These are phyloP conservation scores for Neopestalotiopsis clavispora DNA, from an alignment of 2,329 filamentous ascomycete species.

Conservation along the genomic window DNA sequence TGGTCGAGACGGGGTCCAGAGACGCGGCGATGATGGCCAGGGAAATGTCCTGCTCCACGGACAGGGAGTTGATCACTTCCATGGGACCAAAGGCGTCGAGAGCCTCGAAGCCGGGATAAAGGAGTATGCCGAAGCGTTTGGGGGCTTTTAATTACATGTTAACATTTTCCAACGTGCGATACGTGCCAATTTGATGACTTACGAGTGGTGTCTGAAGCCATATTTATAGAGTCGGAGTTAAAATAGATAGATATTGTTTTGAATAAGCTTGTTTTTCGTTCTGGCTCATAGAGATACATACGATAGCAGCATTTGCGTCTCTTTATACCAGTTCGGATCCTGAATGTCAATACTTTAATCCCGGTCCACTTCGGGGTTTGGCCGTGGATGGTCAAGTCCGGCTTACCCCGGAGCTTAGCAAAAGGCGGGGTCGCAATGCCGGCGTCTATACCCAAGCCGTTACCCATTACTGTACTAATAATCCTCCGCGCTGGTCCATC, in stretches of 20 bases:
- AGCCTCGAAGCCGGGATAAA: slow-evolving; percentile 13
- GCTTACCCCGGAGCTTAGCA: background rate
- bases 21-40: slow-evolving; percentile 9
- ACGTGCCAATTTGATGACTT: background rate
- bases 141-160: background rate
- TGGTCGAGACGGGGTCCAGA: slow-evolving; percentile 8
- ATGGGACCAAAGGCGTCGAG: slow-evolving; percentile 15
- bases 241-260: background rate
- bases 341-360: background rate
- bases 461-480: too few relatives aligned
- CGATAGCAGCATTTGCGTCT: too few relatives aligned
- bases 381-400: background rate
- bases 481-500: too few relatives aligned
- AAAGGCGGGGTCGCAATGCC: background rate
- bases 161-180: too few relatives aligned
- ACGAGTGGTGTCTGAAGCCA: slow-evolving; percentile 3
- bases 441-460: too few relatives aligned
- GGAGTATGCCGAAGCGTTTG: slow-evolving; percentile 10
- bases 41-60: background rate
- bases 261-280: too few relatives aligned
- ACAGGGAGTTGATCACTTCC: slow-evolving; percentile 11
- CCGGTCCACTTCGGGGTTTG: background rate
- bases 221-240: background rate
- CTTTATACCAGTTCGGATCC: background rate
- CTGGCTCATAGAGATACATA: too few relatives aligned